Conservation (phyloP, 345 rosid species). For the Capsella bursapastoris region DNA sequence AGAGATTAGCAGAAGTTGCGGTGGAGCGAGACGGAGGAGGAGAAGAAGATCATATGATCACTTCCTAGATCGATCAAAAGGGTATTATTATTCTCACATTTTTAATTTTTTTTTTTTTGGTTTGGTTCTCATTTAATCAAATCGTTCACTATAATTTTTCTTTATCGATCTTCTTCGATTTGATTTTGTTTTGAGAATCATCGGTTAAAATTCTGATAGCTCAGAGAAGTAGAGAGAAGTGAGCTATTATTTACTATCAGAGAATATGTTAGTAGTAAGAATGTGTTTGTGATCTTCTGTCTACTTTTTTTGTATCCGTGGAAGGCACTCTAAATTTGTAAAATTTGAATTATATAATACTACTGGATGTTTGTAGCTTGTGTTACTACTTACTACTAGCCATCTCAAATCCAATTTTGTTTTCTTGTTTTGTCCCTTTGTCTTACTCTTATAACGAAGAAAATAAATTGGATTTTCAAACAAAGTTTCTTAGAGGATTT, state of each 20-base stretch:
- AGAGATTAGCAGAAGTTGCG: slow-evolving; percentile 72
- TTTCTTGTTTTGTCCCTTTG: neutral
- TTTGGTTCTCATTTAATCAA: slow-evolving; percentile 18
- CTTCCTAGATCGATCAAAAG: slow-evolving; percentile 31
- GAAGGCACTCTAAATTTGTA: slow-evolving; percentile 21
- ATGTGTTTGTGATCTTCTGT: slow-evolving; percentile 41
- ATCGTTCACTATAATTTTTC: slow-evolving; percentile 18
- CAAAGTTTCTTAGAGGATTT: too few species aligned
- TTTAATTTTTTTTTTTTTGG: neutral
- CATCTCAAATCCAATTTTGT: slow-evolving; percentile 13
- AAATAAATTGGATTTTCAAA: too few species aligned
- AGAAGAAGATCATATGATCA: slow-evolving; percentile 43
- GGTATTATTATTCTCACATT: slow-evolving; percentile 37
- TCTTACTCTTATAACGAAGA: too few species aligned
- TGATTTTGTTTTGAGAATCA: slow-evolving; percentile 26
- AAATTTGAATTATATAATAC: slow-evolving; percentile 4
- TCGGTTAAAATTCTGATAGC: slow-evolving; percentile 36
- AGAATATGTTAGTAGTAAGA: slow-evolving; percentile 31
- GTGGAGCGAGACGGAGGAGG: slow-evolving; percentile 38
- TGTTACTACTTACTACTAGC: slow-evolving; percentile 8
- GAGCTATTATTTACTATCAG: slow-evolving; percentile 22
- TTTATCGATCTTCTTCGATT: slow-evolving; percentile 7
- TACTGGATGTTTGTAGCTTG: slow-evolving; percentile 25
- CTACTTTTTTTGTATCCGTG: slow-evolving; percentile 7
- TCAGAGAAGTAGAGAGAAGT: slow-evolving; percentile 38